Evolutionary conservation across 2,329 filamentous ascomycete genomes (phyloP), one percentile per base, ranked within the genome.

Genomic region (Tolypocladium tropicale): DNA sequence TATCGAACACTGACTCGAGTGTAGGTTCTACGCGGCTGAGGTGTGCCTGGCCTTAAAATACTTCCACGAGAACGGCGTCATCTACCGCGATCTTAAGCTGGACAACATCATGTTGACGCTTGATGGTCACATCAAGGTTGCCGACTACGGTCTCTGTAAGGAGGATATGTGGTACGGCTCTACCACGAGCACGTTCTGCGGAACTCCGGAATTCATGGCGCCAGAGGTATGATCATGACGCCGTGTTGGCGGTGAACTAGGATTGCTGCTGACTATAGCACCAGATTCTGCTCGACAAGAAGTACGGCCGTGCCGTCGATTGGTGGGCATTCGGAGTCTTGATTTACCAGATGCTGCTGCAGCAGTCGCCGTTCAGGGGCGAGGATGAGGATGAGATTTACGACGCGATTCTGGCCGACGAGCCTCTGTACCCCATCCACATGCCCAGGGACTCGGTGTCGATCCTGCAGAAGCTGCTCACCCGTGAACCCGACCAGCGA

Each of bases 311-410:
- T 57, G 90, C 94, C 18, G 94, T 99, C 48, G 94, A 99, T 72
- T 99, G 94, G 94, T 99, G 94, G 94, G 95, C 95, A 7, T 99
- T 99, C 73, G 94, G 94, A 70, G 94, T 99, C 34, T 77, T 99
- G 65, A 99, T 99, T 66, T 99, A 99, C 76, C 94, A 99, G 73
- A 99, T 99, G 95, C 87, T 99, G 56, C 83, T 99, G 52, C 95
- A 99, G 69, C 95, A 99, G 71, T 97, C 93, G 33, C 94, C 94
- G 0, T 99, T 99, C 88, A 88, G 94, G 65, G 94, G 94, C 67
- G 95, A 99, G 72, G 94, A 99, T 65, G 95, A 99, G 69, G 94
- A 99, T 69, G 94, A 99, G 74, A 99, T 99, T 61, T 99, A 99
- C 76, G 94, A 99, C 66, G 93, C 94, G 37, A 97, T 99, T 75